Conservation (phyloP, 768 basidiomycete species). For the Termitomyces bulborhizus region DNA sequence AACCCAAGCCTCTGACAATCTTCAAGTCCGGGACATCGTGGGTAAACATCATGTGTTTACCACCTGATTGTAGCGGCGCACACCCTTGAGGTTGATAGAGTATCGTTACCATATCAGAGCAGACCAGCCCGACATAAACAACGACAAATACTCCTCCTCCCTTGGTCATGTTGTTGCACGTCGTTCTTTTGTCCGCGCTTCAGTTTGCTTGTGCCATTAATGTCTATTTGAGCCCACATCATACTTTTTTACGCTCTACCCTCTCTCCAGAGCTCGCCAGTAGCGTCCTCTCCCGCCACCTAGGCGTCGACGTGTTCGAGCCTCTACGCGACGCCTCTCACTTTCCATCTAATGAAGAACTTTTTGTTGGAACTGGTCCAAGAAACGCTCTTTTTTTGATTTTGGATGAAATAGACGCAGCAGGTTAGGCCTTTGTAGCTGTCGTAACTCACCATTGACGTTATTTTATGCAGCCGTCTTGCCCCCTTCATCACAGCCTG, state of each 20-base stretch:
- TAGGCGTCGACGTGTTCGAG: constrained; percentile 67
- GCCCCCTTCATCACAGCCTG: constrained; percentile 41
- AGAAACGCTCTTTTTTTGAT: constrained; percentile 48
- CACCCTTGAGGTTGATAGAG: constrained; percentile 35
- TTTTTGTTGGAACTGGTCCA: constrained; percentile 53
- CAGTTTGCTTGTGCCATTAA: constrained; percentile 43
- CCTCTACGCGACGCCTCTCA: constrained; percentile 31
- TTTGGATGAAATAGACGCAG: constrained; percentile 46
- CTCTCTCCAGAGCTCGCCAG: constrained; percentile 51
- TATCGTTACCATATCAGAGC: too few species aligned
- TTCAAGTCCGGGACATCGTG: too few species aligned
- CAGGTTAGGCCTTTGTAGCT: constrained; percentile 33
- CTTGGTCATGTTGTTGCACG: constrained; percentile 20
- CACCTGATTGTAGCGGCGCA: constrained; percentile 29
- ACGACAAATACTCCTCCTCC: constrained; percentile 20
- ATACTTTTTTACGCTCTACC: constrained; percentile 26
- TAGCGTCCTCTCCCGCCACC: constrained; percentile 57
- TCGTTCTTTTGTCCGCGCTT: constrained; percentile 25
- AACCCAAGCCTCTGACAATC: constrained; percentile 37
- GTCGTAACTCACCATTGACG: constrained; percentile 1
- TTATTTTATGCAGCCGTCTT: constrained; percentile 40
- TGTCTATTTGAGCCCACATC: constrained; percentile 53
- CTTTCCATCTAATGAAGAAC: constrained; percentile 26
- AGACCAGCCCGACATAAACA: constrained; percentile 26
- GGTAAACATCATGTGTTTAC: too few species aligned